Evolutionary conservation across 345 rosid genomes (phyloP).

Genomic region (Noccaea caerulescens): DNA sequence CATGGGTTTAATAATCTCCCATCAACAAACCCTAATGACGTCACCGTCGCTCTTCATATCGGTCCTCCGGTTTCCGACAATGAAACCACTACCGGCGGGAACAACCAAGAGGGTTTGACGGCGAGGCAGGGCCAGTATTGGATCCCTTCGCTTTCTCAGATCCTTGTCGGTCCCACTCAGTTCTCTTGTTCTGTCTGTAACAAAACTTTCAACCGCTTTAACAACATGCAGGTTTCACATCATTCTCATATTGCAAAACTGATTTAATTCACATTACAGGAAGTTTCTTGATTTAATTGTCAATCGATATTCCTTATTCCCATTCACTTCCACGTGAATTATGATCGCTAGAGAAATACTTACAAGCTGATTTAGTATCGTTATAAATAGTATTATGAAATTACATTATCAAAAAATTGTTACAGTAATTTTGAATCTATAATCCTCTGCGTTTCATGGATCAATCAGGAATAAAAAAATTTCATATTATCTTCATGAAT

Average conservation of each 20-base stretch:
- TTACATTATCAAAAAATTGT: neutral
- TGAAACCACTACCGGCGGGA: constrained; percentile 35
- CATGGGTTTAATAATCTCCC: constrained; percentile 28
- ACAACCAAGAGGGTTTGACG: constrained; percentile 45
- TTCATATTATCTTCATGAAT: neutral
- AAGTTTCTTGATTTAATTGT: neutral
- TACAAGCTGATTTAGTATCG: neutral
- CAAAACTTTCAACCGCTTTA: constrained; percentile 86
- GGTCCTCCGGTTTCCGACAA: constrained; percentile 56
- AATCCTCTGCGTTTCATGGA: constrained; percentile 5
- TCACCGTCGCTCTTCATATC: constrained; percentile 74
- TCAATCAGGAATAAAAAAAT: neutral
- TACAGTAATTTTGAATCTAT: neutral
- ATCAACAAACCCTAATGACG: constrained; percentile 45
- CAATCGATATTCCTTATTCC: neutral
- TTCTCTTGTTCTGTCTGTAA: constrained; percentile 89
- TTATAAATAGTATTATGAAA: neutral
- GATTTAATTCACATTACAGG: constrained; percentile 1
- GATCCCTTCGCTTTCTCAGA: constrained; percentile 88
- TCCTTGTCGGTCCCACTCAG: constrained; percentile 93
- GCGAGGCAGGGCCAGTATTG: constrained; percentile 63
- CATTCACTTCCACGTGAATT: constrained; percentile 8
- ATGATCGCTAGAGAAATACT: neutral
- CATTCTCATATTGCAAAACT: neutral
- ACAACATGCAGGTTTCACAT: constrained; percentile 81